Evolutionary conservation across 176 grass and related monocot species (phyloP).

Genomic region (Guadua angustifolia): DNA sequence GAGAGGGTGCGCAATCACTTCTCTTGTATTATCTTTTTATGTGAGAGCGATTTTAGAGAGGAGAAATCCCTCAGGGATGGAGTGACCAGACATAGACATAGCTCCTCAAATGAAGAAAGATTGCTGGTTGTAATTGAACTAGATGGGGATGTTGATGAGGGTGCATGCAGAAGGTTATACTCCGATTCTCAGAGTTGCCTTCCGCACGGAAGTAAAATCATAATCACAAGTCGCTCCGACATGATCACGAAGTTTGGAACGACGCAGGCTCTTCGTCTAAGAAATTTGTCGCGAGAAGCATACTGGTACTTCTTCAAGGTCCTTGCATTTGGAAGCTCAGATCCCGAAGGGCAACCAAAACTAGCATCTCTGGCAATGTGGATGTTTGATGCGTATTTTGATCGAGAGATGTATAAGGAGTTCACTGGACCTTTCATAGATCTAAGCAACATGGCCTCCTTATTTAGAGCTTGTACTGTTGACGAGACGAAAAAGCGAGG

Average conservation of each 20-base stretch:
- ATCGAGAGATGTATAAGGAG: too few species aligned
- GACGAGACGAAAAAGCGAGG: too few species aligned
- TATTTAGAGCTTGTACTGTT: not conserved
- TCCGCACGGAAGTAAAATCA: slow-evolving; percentile 18
- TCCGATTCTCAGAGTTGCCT: not conserved
- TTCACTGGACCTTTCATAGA: not conserved
- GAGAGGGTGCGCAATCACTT: too few species aligned
- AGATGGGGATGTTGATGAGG: too few species aligned
- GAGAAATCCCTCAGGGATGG: too few species aligned
- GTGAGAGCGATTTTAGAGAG: too few species aligned
- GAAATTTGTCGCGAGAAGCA: not conserved
- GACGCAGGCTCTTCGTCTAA: not conserved
- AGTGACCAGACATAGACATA: too few species aligned
- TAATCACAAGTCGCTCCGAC: not conserved
- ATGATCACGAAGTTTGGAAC: not conserved
- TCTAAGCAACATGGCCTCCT: not conserved
- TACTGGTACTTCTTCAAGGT: slow-evolving; percentile 34
- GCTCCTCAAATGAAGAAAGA: too few species aligned
- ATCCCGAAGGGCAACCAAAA: not conserved
- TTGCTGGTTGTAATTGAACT: too few species aligned
- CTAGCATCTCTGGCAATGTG: not conserved
- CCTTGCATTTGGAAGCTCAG: slow-evolving; percentile 6
- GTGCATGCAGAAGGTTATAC: too few species aligned
- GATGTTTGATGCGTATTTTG: slow-evolving; percentile 19
- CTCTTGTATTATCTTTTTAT: too few species aligned